phyloP scores from a whole-genome alignment of 768 basidiomycete species.

The Mrakia gelida region DNA sequence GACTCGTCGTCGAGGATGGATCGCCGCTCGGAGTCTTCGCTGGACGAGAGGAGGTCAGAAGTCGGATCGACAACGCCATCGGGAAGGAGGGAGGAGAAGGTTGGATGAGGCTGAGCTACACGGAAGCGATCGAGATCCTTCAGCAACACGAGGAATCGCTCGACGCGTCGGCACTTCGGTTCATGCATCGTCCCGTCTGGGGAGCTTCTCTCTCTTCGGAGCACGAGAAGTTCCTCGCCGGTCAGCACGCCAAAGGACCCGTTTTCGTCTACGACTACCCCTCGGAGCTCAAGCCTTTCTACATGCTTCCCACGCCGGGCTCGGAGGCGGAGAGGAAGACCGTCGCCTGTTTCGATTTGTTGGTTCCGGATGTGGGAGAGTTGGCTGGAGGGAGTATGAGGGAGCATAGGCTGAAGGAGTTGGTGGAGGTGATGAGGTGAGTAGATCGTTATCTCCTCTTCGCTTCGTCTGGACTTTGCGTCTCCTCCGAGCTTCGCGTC shows the following conservation, averaged over 20 bases:
- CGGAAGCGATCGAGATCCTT: conserved; percentile 64
- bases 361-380: conserved; percentile 84
- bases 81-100: conserved; percentile 38
- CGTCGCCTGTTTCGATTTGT: conserved; percentile 92
- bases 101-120: conserved; percentile 76
- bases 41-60: conserved; percentile 24
- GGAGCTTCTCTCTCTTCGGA: conserved; percentile 75
- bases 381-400: conserved; percentile 86
- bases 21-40: conserved; percentile 27
- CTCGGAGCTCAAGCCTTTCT: conserved; percentile 78
- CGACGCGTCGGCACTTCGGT: conserved; percentile 48
- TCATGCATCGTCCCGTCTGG: conserved; percentile 56
- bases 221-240: conserved; percentile 87
- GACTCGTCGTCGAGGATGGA: conserved; percentile 28
- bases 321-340: conserved; percentile 47
- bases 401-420: conserved; percentile 42
- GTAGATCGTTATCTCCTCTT: background rate
- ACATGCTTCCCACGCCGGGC: conserved; percentile 58
- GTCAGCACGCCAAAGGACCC: conserved; percentile 62
- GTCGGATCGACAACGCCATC: conserved; percentile 14
- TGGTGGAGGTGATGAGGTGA: conserved; percentile 49
- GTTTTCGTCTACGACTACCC: conserved; percentile 93
- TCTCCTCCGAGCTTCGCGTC: too few species aligned
- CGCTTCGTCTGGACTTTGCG: too few species aligned
- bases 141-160: conserved; percentile 37